Evolutionary conservation across 1,139 yeast species (phyloP), one percentile per base, ranked within the genome.

Genomic region (Zygosaccharomyces sapae): DNA sequence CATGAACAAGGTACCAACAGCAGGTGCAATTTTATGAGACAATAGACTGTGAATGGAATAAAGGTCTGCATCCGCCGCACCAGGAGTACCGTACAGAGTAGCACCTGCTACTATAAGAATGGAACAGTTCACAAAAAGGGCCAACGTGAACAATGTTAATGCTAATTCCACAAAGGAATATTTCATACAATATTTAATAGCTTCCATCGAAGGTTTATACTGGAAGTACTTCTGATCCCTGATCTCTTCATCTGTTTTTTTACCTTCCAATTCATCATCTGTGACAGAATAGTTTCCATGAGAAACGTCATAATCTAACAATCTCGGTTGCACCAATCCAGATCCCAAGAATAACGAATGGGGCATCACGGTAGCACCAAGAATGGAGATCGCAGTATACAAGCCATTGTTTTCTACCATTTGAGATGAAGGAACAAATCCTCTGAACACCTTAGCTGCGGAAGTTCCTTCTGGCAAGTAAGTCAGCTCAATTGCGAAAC

Each of bases 341-440:
- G 88, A 81, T 0, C 92, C 92, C 54, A 85, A 72, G 58, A 83
- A 84, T 47, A 85, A 70, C 18, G 87, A 80, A 61, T 85, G 92
- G 33, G 89, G 87, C 92, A 85, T 85, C 25, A 85, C 92, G 0
- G 92, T 85, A 25, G 92, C 86, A 62, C 94, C 94, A 41, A 86
- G 70, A 56, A 86, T 80, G 13, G 90, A 84, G 20, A 88, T 82
- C 4, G 92, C 86, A 41, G 82, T 77, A 52, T 86, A 81, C 62
- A 86, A 69, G 5, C 94, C 92, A 46, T 71, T 71, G 9, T 80
- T 79, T 43, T 76, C 70, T 52, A 86, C 75, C 74, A 85, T 76
- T 53, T 78, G 76, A 30, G 67, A 64, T 0, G 88, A 81, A 0
- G 95, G 95, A 0, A 77, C 77, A 66, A 70, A 86, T 0, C 95